Evolutionary conservation across 2,329 filamentous ascomycete species (phyloP), one percentile per base, ranked within the genome.

Genomic region (Botryotinia globosa): DNA sequence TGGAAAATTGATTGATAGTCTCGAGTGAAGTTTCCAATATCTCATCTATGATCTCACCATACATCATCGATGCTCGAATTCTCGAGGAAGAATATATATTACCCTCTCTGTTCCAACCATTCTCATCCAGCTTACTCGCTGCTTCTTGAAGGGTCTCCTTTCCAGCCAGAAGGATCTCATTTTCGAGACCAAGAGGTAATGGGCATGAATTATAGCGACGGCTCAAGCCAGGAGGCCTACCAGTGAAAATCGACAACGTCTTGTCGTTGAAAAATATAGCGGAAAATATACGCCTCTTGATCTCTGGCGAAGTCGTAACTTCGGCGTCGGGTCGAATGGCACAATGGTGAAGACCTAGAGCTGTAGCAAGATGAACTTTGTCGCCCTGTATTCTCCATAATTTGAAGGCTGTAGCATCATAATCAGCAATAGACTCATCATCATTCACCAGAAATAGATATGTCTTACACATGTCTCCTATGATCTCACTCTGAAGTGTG

Each of bases 21-120:
- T 78, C 78, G 3, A 80, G 75, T 44, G 87, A 87, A 37, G 90
- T 82, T 74, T 89, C 86, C 6, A 90, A 82, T 9, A 90, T 85
- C 66, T 90, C 88, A 74, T 90, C 88, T 3, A 86, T 83, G 14
- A 90, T 83, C 0, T 82, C 77, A 4, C 84, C 84, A 62, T 89
- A 82, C 20, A 84, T 81, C 2, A 82, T 82, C 65, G 85, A 84
- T 0, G 85, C 83, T 42, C 87, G 81, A 0, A 82, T 77, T 72
- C 84, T 83, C 0, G 87, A 88, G 0, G 83, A 81, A 0, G 84
- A 77, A 34, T 84, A 81, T 0, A 88, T 76, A 0, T 80, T 77
- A 0, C 84, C 85, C 0, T 81, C 51, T 0, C 81, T 84, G 54
- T 87, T 88, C 86, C 87, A 89, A 58, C 88, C 88, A 48, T 85